phyloP scores from a whole-genome alignment of 352 stramenopile species.

The Peronospora belbahrii region DNA sequence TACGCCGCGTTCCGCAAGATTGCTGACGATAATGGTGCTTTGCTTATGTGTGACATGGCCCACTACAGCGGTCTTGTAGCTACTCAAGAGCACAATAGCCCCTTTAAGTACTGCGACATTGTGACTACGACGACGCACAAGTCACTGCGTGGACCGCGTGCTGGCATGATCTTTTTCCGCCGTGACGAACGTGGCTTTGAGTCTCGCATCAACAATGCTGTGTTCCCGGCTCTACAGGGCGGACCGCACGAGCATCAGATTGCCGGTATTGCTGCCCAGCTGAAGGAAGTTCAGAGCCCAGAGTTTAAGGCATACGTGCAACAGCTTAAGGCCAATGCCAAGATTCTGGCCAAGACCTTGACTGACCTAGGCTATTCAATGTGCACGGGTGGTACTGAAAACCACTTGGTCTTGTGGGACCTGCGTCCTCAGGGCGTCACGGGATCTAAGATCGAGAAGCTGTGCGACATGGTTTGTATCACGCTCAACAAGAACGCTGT shows the following conservation, averaged over 20 bases:
- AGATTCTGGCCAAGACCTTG: constrained; percentile 89
- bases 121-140: constrained; percentile 99
- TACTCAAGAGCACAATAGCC: constrained; percentile 89
- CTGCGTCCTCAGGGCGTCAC: constrained; percentile 92
- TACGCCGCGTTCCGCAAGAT: constrained; percentile 96
- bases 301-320: constrained; percentile 96
- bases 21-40: constrained; percentile 93
- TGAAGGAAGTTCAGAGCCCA: constrained; percentile 94
- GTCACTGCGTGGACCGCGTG: constrained; percentile 93
- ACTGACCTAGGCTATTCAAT: constrained; percentile 92
- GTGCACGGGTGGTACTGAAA: constrained; percentile 97
- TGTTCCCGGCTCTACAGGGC: constrained; percentile 98
- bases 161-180: constrained; percentile 99
- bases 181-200: constrained; percentile 93
- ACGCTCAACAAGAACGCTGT: constrained; percentile 99
- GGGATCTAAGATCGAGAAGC: constrained; percentile 98
- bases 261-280: constrained; percentile 95
- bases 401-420: constrained; percentile 99
- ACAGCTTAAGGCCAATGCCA: constrained; percentile 93
- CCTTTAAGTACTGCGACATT: constrained; percentile 98
- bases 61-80: constrained; percentile 98
- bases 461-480: constrained; percentile 96
- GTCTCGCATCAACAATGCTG: constrained; percentile 95
- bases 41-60: constrained; percentile 99
- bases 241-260: constrained; percentile 98